phyloP scores from a whole-genome alignment of 2,329 filamentous ascomycete species.

The Chaetomium sp. region DNA sequence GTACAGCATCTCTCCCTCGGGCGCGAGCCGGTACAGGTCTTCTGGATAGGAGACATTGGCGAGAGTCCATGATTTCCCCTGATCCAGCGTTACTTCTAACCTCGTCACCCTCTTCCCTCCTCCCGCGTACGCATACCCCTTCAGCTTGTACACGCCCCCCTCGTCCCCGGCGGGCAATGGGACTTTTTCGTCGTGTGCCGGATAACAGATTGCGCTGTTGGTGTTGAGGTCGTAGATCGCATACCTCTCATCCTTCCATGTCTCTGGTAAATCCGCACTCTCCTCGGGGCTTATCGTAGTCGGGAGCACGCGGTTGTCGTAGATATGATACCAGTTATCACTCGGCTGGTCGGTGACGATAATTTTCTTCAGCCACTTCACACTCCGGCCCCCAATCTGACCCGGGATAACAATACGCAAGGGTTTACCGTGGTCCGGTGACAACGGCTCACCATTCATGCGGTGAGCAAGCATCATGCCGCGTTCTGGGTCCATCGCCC shows the following conservation, averaged over 20 bases:
- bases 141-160: conserved; percentile 54
- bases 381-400: conserved; percentile 84
- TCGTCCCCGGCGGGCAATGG: conserved; percentile 34
- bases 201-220: conserved; percentile 76
- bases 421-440: conserved; percentile 81
- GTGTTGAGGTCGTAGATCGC: conserved; percentile 88
- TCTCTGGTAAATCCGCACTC: conserved; percentile 63
- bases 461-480: conserved; percentile 83
- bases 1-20: conserved; percentile 57
- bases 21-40: conserved; percentile 65
- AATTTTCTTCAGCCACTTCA: conserved; percentile 85
- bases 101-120: conserved; percentile 78
- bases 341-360: conserved; percentile 73
- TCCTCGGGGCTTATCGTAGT: conserved; percentile 80
- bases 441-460: conserved; percentile 80
- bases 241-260: conserved; percentile 85
- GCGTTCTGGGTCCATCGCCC: conserved; percentile 75
- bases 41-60: conserved; percentile 77
- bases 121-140: conserved; percentile 83
- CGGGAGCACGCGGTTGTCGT: conserved; percentile 84
- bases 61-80: conserved; percentile 72
- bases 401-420: conserved; percentile 79
- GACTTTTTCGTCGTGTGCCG: conserved; percentile 68
- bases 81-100: conserved; percentile 77
- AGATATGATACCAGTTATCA: conserved; percentile 93